These are phyloP conservation scores for Emydomyces testavorans DNA, from an alignment of 2,329 filamentous ascomycete species.

Conservation along the genomic window DNA sequence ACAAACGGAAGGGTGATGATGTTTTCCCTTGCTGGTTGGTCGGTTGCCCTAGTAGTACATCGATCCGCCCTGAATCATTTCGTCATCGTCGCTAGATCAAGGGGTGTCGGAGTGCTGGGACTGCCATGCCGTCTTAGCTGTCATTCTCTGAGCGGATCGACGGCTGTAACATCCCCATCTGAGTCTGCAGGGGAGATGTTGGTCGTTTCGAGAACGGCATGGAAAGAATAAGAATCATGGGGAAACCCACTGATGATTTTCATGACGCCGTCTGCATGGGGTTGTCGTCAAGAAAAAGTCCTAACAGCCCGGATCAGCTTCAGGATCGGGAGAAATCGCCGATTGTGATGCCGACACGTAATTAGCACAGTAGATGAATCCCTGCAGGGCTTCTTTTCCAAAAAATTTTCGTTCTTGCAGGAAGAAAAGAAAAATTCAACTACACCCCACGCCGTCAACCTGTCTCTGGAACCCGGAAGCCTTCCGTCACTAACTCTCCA, in stretches of 20 bases:
- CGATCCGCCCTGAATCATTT: not conserved
- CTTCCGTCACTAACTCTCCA: too few species aligned
- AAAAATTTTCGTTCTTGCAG: slow-evolving; percentile 1
- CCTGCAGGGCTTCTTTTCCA: not conserved
- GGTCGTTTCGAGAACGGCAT: too few species aligned
- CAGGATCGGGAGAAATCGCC: not conserved
- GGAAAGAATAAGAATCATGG: too few species aligned
- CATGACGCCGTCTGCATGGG: not conserved
- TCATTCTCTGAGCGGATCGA: too few species aligned
- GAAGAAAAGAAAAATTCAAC: too few species aligned
- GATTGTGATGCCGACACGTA: not conserved
- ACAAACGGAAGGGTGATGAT: slow-evolving; percentile 1
- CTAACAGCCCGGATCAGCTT: not conserved
- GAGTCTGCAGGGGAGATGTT: too few species aligned
- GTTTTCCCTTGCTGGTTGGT: not conserved
- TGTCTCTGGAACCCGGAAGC: not conserved
- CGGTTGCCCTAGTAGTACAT: not conserved
- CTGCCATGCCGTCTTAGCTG: too few species aligned
- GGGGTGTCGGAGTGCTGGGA: too few species aligned
- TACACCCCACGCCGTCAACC: too few species aligned
- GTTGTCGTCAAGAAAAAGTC: not conserved
- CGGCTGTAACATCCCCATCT: too few species aligned
- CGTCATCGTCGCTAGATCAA: not conserved
- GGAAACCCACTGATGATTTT: too few species aligned
- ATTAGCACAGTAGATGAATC: not conserved